Percentiles rank a stretch among this genome's conserved stretches.
Conservation (phyloP, 495 filamentous ascomycete species). For the Trichoderma gamsii region DNA sequence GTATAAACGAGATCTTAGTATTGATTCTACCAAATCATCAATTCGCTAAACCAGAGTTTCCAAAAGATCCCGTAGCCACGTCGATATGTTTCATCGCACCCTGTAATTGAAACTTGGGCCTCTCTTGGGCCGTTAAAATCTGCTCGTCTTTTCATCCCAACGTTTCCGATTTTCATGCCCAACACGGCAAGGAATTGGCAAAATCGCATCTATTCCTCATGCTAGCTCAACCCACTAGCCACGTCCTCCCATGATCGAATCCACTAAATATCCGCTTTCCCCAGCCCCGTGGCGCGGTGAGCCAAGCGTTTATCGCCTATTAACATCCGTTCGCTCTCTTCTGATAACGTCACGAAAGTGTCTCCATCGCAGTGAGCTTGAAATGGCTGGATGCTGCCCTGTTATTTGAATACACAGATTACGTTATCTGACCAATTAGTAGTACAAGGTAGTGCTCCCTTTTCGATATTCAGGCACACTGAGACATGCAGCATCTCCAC, state of each 20-base stretch:
- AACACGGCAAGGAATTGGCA: background rate
- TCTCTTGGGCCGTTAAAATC: background rate
- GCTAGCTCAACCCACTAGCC: background rate
- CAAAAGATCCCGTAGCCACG: too few species aligned
- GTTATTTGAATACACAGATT: too few species aligned
- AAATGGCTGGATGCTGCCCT: background rate
- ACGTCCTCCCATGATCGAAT: background rate
- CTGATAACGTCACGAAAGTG: background rate
- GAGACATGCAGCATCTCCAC: background rate
- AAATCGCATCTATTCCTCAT: background rate
- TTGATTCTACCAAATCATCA: too few species aligned
- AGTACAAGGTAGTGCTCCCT: too few species aligned
- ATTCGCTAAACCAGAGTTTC: too few species aligned
- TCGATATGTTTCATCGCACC: too few species aligned
- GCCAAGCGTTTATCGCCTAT: background rate
- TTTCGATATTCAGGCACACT: background rate
- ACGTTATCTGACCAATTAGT: too few species aligned
- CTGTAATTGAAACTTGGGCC: too few species aligned
- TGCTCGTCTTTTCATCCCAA: background rate
- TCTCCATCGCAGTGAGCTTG: background rate
- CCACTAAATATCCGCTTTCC: background rate
- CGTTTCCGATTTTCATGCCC: background rate
- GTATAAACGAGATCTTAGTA: background rate
- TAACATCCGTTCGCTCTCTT: background rate
- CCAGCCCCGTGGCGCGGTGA: constrained; percentile 2